These are phyloP conservation scores for Fusarium guadeloupense DNA, from an alignment of 2,329 filamentous ascomycete genomes.

Conservation along the genomic window DNA sequence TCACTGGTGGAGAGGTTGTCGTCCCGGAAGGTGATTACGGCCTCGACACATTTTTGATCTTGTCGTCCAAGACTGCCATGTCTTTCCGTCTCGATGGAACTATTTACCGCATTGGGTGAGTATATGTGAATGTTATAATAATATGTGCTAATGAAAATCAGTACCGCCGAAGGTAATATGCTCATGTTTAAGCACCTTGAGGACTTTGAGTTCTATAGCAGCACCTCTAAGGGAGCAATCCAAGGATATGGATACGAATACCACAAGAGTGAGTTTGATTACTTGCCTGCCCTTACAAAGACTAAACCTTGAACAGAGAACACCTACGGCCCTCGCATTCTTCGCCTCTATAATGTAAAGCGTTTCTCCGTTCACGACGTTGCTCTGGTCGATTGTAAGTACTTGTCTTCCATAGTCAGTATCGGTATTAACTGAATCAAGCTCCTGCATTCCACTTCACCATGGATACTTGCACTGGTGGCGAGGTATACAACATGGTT, in stretches of 20 bases:
- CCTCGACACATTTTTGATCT: constrained; percentile 25
- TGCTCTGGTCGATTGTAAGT: constrained; percentile 30
- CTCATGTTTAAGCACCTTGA: constrained; percentile 32
- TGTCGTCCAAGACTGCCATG: constrained; percentile 30
- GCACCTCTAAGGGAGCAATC: constrained; percentile 33
- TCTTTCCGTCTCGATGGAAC: constrained; percentile 33
- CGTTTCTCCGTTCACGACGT: constrained; percentile 34
- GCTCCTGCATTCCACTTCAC: constrained; percentile 32
- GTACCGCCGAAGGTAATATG: constrained; percentile 28
- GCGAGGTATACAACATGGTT: constrained; percentile 34
- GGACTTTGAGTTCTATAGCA: constrained; percentile 37
- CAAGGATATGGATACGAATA: constrained; percentile 21
- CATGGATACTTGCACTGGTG: constrained; percentile 28
- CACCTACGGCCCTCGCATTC: constrained; percentile 32
- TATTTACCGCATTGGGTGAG: constrained; percentile 30
- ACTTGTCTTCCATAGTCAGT: rapidly evolving
- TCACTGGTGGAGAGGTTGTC: constrained; percentile 28
- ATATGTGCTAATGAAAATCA: neutral
- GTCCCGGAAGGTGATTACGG: constrained; percentile 33
- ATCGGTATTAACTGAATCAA: neutral
- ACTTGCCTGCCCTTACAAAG: rapidly evolving
- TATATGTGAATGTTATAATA: rapidly evolving
- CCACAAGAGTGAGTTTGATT: neutral
- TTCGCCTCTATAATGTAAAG: constrained; percentile 29
- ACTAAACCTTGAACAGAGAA: constrained; percentile 3